Evolutionary conservation across 2,329 filamentous ascomycete species (phyloP).

Genomic region (Zymoseptoria pseudotritici): DNA sequence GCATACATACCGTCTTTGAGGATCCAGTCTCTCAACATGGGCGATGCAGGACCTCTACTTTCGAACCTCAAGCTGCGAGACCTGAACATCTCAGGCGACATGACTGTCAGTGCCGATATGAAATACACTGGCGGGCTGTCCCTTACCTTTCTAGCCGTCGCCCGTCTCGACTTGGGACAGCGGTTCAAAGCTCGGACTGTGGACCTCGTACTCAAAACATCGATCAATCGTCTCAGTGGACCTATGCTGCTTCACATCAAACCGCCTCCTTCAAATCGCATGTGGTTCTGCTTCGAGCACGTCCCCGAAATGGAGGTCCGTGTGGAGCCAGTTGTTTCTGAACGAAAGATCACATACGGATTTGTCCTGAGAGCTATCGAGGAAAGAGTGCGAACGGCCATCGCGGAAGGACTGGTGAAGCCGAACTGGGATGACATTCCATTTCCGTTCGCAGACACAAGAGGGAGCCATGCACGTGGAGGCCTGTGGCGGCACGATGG

Average conservation of each 20-base stretch:
- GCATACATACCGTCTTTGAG: slow-evolving; percentile 78
- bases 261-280: slow-evolving; percentile 84
- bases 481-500: slow-evolving; percentile 64
- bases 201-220: slow-evolving; percentile 77
- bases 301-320: slow-evolving; percentile 88
- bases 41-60: slow-evolving; percentile 78
- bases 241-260: slow-evolving; percentile 83
- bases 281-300: slow-evolving; percentile 95
- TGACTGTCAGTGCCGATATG: slow-evolving; percentile 77
- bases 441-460: slow-evolving; percentile 72
- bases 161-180: slow-evolving; percentile 79
- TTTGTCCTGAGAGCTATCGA: slow-evolving; percentile 90
- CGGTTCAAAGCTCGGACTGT: slow-evolving; percentile 88
- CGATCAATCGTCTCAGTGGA: slow-evolving; percentile 77
- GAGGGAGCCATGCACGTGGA: slow-evolving; percentile 69
- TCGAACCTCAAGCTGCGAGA: slow-evolving; percentile 84
- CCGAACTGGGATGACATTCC: slow-evolving; percentile 90
- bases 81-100: slow-evolving; percentile 84
- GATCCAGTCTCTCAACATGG: slow-evolving; percentile 77
- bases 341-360: slow-evolving; percentile 89
- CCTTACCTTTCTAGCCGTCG: slow-evolving; percentile 85
- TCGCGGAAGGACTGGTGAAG: slow-evolving; percentile 82
- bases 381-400: slow-evolving; percentile 85
- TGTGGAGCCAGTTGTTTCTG: slow-evolving; percentile 93
- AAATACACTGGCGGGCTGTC: slow-evolving; percentile 84